Evolutionary conservation across 371 early-diverging fungal species (phyloP), one percentile per base, ranked within the genome.

Genomic region (Mortierella sp.): DNA sequence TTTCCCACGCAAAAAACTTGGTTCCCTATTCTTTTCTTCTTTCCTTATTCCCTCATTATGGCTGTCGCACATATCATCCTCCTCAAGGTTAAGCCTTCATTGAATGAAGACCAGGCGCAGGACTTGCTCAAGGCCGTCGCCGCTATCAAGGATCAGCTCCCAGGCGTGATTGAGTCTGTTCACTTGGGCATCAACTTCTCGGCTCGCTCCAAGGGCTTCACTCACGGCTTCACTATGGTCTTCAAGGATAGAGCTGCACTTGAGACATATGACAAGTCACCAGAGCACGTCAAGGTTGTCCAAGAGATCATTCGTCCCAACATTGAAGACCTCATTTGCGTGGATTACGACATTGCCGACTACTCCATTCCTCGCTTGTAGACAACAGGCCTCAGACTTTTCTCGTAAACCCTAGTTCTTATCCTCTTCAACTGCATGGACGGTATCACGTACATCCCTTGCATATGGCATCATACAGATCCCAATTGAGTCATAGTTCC

Each of bases 131-230:
- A 73, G 68, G 65, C 69, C 11, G 64, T 83, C 35, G 73, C 77
- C 4, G 61, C 62, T 24, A 73, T 83, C 65, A 62, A 73, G 62
- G 67, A 70, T 2, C 60, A 73, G 52, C 68, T 83, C 39, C 76
- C 83, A 35, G 62, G 37, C 8, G 52, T 83, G 55, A 51, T 83
- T 61, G 64, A 76, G 47, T 83, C 83, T 24, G 83, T 83, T 20
- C 83, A 83, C 62, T 62, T 83, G 32, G 83, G 83, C 4, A 45
- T 54, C 77, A 83, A 83, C 71, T 83, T 83, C 51, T 51, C 77
- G 9, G 62, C 63, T 1, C 83, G 77, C 51, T 57, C 75, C 66
- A 64, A 72, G 47, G 73, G 73, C 51, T 73, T 66, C 62, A 78
- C 78, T 26, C 73, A 78, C 32, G 75, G 69, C 57, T 79, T 83